Evolutionary conservation across 1,284 basidiomycete species (phyloP), one percentile per base, ranked within the genome.

Genomic region (Leccinum huronense): DNA sequence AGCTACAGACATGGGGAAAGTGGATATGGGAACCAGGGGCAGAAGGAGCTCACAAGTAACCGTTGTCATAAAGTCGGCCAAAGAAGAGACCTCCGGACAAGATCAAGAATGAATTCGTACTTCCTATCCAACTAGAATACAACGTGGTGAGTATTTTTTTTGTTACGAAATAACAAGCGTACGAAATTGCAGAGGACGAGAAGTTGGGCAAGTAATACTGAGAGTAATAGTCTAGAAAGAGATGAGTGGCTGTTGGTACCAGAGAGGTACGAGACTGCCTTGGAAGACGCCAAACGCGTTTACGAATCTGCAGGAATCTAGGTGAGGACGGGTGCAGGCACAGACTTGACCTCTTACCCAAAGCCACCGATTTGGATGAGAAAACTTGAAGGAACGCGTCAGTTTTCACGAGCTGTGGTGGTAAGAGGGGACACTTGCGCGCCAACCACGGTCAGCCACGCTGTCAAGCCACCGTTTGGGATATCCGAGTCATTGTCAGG

Each of bases 61-160:
- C 75, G 19, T 61, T 68, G 63, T 79, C 79, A 61, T 72, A 75
- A n/a, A 80, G 65, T 0, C 71, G 71, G 2, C 79, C 80, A 30
- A 74, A 71, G 45, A 78, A 63, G 9, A 80, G 67, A 0, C 78
- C 79, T 8, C 70, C 71, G 1, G 74, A 71, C 23, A 82, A 73
- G 14, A 80, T 72, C 19, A 83, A 66, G 64, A 78, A 80, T 23
- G 78, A 73, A 66, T 78, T 82, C 10, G 80, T 69, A 33, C 82
- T 81, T 42, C 84, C 84, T 66, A 85, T 82, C 84, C 84, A 85
- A 14, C 79, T 80, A 61, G 5, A 45, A 40, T 0, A 31, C 19
- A n/a, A 19, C 16, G 19, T 16, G 5, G 13, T 64, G 34, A 62
- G 59, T 27, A 27, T 27, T 27, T 19, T 7, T 51, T 51, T 51